Evolutionary conservation across 371 early-diverging fungal genomes (phyloP).

Genomic region (Rhizopus sp.): DNA sequence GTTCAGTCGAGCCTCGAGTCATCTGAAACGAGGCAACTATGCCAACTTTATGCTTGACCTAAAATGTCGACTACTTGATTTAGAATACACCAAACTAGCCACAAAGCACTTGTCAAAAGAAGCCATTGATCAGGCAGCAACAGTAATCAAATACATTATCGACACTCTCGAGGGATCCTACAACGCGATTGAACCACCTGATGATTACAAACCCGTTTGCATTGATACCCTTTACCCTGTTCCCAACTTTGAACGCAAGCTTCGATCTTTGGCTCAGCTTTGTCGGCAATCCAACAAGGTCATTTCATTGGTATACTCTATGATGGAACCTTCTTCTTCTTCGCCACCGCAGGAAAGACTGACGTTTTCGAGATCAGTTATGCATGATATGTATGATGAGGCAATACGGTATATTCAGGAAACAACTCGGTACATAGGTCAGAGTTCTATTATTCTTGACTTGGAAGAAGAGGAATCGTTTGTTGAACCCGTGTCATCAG

Average conservation of each 20-base stretch:
- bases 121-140: constrained; percentile 40
- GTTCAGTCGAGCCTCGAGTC: constrained; percentile 45
- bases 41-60: constrained; percentile 56
- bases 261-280: constrained; percentile 44
- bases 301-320: constrained; percentile 36
- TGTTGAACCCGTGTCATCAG: constrained; percentile 30
- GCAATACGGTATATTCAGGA: constrained; percentile 34
- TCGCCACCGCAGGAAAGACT: background rate
- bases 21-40: constrained; percentile 62
- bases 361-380: constrained; percentile 25
- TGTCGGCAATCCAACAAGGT: constrained; percentile 29
- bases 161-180: constrained; percentile 34
- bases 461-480: constrained; percentile 28
- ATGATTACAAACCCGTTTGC: constrained; percentile 32
- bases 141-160: constrained; percentile 37
- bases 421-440: constrained; percentile 31
- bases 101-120: constrained; percentile 27
- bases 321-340: constrained; percentile 25
- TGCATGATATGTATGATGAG: constrained; percentile 45
- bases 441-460: constrained; percentile 35
- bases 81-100: constrained; percentile 48
- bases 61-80: constrained; percentile 50
- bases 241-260: constrained; percentile 40
- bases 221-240: constrained; percentile 47
- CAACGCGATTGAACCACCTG: background rate